phyloP scores from a whole-genome alignment of 768 basidiomycete genomes.

The Tulasnella sp. region DNA sequence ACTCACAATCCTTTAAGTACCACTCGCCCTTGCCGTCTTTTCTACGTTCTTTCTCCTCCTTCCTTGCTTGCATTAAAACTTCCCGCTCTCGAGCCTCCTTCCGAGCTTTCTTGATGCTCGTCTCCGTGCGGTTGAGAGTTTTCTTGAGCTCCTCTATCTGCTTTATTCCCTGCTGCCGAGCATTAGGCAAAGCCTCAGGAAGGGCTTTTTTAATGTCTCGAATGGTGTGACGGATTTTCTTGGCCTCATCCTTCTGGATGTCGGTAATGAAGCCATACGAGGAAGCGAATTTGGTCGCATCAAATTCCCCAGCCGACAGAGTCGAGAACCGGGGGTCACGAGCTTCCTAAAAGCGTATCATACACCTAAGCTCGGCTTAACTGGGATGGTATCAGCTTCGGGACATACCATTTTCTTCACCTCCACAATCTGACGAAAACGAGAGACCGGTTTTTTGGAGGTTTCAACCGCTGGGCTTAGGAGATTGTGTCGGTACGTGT shows the following conservation, averaged over 20 bases:
- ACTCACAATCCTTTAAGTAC: constrained; percentile 90
- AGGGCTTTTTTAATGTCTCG: constrained; percentile 40
- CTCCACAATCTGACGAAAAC: constrained; percentile 66
- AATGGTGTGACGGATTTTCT: constrained; percentile 56
- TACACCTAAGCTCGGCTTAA: neutral
- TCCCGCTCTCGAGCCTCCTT: constrained; percentile 66
- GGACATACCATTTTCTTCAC: constrained; percentile 56
- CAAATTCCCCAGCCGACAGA: constrained; percentile 58
- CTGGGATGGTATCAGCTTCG: neutral
- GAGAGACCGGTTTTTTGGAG: constrained; percentile 78
- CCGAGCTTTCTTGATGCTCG: constrained; percentile 66
- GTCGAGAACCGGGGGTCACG: constrained; percentile 86
- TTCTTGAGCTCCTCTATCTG: constrained; percentile 30
- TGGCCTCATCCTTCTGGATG: constrained; percentile 60
- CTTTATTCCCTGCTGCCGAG: constrained; percentile 29
- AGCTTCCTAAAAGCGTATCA: constrained; percentile 48
- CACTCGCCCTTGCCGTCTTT: constrained; percentile 74
- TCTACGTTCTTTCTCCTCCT: constrained; percentile 62
- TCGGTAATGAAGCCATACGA: constrained; percentile 73
- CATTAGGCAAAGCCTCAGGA: constrained; percentile 29
- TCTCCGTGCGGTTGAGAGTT: constrained; percentile 61
- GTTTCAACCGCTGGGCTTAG: constrained; percentile 73
- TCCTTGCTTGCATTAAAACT: constrained; percentile 52
- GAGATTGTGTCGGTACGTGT: constrained; percentile 7
- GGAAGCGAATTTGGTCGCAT: constrained; percentile 61